phyloP scores from a whole-genome alignment of 176 grass and related monocot genomes.

The Paspalum vaginatum region DNA sequence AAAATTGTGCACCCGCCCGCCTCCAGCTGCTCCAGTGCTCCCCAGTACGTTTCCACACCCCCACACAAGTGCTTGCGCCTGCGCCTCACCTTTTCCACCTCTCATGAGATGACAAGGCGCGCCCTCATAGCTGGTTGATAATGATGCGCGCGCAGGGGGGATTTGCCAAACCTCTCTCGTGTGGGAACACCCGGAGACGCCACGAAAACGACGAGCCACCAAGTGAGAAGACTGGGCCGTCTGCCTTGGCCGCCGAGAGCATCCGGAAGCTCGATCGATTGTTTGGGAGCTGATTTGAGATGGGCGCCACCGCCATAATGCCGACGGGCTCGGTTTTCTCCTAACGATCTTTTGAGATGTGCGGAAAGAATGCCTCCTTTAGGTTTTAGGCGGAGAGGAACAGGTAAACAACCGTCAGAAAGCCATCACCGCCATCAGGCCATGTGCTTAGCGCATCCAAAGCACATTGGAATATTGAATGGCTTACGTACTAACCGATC shows the following conservation, averaged over 20 bases:
- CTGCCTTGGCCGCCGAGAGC: background rate
- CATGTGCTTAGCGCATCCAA: conserved; percentile 36
- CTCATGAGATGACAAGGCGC: background rate
- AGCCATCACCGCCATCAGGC: conserved; percentile 36
- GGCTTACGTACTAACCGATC: background rate
- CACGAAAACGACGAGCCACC: conserved; percentile 33
- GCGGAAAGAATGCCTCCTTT: conserved; percentile 25
- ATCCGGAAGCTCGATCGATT: background rate
- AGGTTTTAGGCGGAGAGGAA: conserved; percentile 20
- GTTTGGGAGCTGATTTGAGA: background rate
- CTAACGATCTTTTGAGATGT: background rate
- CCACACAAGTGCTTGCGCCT: background rate
- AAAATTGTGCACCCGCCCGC: background rate
- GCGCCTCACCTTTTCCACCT: background rate
- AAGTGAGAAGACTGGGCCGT: background rate
- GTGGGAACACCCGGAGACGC: background rate
- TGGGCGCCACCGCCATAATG: background rate
- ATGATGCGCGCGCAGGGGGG: background rate
- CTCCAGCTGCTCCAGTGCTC: background rate
- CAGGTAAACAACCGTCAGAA: conserved; percentile 27
- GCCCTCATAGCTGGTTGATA: conserved; percentile 19
- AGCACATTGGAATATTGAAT: background rate
- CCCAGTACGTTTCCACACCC: background rate
- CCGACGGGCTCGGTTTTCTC: background rate
- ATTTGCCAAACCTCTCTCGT: background rate